phyloP scores from a whole-genome alignment of 768 basidiomycete species.

The Leccinum aurantiacum region DNA sequence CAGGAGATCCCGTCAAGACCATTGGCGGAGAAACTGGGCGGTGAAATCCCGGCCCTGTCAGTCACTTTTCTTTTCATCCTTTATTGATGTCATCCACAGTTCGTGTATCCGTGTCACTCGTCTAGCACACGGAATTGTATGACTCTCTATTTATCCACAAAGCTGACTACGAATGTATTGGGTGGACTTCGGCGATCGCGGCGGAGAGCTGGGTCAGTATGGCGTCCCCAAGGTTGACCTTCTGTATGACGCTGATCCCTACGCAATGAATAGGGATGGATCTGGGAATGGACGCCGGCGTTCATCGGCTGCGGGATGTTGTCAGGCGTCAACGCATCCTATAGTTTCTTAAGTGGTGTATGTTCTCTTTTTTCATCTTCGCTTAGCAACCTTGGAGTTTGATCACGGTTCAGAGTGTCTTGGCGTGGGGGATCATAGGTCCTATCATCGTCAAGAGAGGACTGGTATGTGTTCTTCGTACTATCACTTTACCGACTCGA shows the following conservation, averaged over 20 bases:
- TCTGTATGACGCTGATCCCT: neutral
- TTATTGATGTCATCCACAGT: too few relatives aligned
- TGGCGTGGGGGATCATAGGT: slow-evolving; percentile 64
- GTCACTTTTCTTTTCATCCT: too few relatives aligned
- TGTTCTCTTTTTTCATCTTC: slow-evolving; percentile 15
- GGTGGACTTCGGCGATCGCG: neutral
- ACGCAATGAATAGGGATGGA: slow-evolving; percentile 15
- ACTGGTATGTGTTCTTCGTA: neutral
- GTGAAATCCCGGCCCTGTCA: too few relatives aligned
- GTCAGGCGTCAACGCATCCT: slow-evolving; percentile 54
- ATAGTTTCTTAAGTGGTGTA: slow-evolving; percentile 49
- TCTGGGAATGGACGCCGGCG: slow-evolving; percentile 44
- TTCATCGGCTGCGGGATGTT: slow-evolving; percentile 63
- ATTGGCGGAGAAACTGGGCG: too few relatives aligned
- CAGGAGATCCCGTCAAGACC: too few relatives aligned
- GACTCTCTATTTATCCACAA: too few relatives aligned
- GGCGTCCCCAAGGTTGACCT: neutral
- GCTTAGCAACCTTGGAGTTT: neutral
- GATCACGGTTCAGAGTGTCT: slow-evolving; percentile 38
- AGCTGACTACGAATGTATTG: neutral
- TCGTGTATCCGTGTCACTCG: too few relatives aligned
- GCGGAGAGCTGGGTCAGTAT: slow-evolving; percentile 4
- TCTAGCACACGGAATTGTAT: too few relatives aligned
- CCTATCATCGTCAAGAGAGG: slow-evolving; percentile 45
- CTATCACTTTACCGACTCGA: neutral